Conservation (phyloP, 768 basidiomycete species). For the Lentinula detonsa region DNA sequence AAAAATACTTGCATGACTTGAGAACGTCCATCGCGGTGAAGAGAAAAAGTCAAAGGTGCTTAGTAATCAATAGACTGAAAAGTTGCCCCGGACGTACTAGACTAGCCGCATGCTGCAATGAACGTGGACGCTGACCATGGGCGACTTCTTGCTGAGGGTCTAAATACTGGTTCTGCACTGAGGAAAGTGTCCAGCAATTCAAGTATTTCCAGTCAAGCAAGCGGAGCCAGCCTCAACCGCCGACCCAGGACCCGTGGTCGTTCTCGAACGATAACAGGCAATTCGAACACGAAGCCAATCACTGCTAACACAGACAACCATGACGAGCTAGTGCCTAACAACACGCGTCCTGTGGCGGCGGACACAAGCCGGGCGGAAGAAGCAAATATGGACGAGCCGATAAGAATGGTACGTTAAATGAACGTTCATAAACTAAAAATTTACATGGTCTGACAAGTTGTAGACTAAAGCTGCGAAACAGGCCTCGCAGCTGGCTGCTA, state of each 20-base stretch:
- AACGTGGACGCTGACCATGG: slow-evolving; percentile 20
- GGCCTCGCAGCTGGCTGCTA: slow-evolving; percentile 1
- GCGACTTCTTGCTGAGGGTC: background rate
- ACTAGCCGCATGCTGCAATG: slow-evolving; percentile 19
- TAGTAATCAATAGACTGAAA: background rate
- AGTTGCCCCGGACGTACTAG: background rate
- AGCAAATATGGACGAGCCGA: background rate
- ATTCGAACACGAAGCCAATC: background rate
- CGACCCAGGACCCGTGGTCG: slow-evolving; percentile 49
- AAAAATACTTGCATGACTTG: background rate
- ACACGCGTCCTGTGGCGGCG: background rate
- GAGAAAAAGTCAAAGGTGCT: background rate
- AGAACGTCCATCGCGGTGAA: background rate
- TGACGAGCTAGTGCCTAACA: background rate
- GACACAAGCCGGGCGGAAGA: background rate
- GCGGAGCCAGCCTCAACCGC: slow-evolving; percentile 45
- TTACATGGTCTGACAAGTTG: no score
- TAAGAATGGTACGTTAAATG: background rate
- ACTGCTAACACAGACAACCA: background rate
- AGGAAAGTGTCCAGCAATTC: slow-evolving; percentile 46
- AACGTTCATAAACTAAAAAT: background rate
- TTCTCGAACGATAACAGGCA: slow-evolving; percentile 33
- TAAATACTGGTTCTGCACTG: slow-evolving; percentile 12
- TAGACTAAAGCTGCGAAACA: slow-evolving; percentile 2
- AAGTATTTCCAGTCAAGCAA: slow-evolving; percentile 44